Evolutionary conservation across 176 grass and related monocot species (phyloP).

Genomic region (Zoysia japonica): DNA sequence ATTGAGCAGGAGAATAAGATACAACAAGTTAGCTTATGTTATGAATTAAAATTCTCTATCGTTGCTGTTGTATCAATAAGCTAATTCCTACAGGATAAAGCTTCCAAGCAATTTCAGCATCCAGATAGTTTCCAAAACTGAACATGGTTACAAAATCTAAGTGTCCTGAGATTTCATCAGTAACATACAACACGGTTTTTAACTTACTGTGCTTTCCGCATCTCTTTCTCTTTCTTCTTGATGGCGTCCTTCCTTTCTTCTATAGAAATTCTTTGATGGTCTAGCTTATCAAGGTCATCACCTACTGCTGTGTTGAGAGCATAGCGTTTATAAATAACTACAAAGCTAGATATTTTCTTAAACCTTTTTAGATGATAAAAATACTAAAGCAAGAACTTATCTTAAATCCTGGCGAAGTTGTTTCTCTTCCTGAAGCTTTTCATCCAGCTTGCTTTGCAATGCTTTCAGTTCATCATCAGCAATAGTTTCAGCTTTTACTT

Average conservation of each 20-base stretch:
- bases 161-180: conserved; percentile 5
- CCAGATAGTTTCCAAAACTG: background rate
- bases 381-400: conserved; percentile 60
- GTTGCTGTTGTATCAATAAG: conserved; percentile 1
- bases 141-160: background rate
- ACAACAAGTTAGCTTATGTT: background rate
- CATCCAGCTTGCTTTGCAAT: conserved; percentile 56
- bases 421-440: conserved; percentile 50
- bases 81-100: background rate
- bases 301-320: conserved; percentile 51
- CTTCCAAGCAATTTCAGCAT: conserved; percentile 4
- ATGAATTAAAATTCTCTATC: background rate
- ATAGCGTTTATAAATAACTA: conserved; percentile 31
- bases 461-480: conserved; percentile 57
- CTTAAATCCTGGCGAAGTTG: conserved; percentile 68
- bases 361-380: conserved; percentile 13
- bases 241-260: conserved; percentile 51
- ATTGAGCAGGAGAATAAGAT: background rate
- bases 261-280: conserved; percentile 54
- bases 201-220: conserved; percentile 58
- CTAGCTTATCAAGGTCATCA: conserved; percentile 60
- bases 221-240: conserved; percentile 68
- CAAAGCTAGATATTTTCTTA: background rate
- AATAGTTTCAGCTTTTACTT: conserved; percentile 54
- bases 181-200: background rate